Evolutionary conservation across 306 rosid genomes (phyloP).

Genomic region (Boehmeria nivea): DNA sequence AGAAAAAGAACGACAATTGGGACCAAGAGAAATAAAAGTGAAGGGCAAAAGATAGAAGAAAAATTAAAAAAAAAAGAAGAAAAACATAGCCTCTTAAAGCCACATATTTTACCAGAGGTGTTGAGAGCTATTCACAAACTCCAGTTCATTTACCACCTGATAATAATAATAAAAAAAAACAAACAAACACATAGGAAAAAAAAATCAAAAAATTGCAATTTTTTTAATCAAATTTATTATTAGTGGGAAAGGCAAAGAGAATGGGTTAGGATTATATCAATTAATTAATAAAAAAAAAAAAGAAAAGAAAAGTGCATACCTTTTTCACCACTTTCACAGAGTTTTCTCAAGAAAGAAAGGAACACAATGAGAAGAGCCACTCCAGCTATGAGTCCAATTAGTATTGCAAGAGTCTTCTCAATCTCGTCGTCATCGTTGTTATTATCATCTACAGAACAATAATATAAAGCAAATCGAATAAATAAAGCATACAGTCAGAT

Average conservation of each 20-base stretch:
- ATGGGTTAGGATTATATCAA: constrained; percentile 8
- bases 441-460: constrained; percentile 19
- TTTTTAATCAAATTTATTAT: not conserved
- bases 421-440: constrained; percentile 43
- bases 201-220: not conserved
- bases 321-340: constrained; percentile 17
- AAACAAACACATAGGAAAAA: not conserved
- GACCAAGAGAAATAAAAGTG: constrained; percentile 5
- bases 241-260: not conserved
- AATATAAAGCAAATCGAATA: not conserved
- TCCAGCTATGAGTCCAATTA: constrained; percentile 71
- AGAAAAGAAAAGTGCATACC: not conserved
- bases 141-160: constrained; percentile 59
- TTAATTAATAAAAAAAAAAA: not conserved
- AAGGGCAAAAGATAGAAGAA: not conserved
- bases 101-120: constrained; percentile 28
- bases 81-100: constrained; percentile 25
- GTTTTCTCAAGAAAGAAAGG: constrained; percentile 52
- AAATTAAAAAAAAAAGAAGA: not conserved
- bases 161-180: constrained; percentile 12
- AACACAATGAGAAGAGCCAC: constrained; percentile 59
- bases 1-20: constrained; percentile 9
- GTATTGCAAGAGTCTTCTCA: constrained; percentile 71
- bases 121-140: constrained; percentile 26
- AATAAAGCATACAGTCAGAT: not conserved